Evolutionary conservation across 345 rosid genomes (phyloP), one percentile per base, ranked within the genome.

Genomic region (Turnera subulata): DNA sequence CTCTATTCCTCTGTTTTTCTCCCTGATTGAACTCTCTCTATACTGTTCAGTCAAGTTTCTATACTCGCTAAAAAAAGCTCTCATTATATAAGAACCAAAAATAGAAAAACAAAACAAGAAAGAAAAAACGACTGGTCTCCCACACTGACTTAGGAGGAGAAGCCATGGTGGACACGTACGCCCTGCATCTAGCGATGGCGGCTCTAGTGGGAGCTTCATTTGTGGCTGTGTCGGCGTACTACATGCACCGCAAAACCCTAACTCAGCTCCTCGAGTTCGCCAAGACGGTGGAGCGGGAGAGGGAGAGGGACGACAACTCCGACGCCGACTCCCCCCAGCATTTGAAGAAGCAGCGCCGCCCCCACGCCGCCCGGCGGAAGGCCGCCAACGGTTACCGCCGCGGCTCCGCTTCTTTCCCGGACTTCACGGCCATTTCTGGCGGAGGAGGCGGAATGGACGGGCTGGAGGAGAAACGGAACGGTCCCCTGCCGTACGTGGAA

Each of bases 181-280:
- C 91, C 52, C 51, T 81, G 55, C 96, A 90, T 65, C 80, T 94
- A 16, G 96, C 97, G 69, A 82, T 90, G 75, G 97, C 99, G 79
- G 97, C 99, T 65, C 84, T 94, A 21, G 82, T 94, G 0, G 97
- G 99, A 72, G 97, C 97, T 40, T 94, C 99, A 32, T 63, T 90
- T 25, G 96, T 90, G 24, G 97, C 96, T 0, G 95, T 90, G 8
- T 94, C 97, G 25, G 96, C 96, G 2, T 85, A 85, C 56, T 85
- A 74, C 65, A 85, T 88, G 97, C 97, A 94, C 72, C 77, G 93
- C 53, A 94, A 90, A 81, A 92, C 97, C 57, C 85, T 94, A 29
- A 82, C 67, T 63, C 95, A 88, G 78, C 67, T 94, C 25, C 89
- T 94, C 33, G 99, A 94, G 78, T 83, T 92, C 61, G 93, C 97